Percentiles rank a stretch among this genome's conserved stretches.
Evolutionary conservation across 139 green algal genomes (phyloP).

Genomic region (Chlorella sp.): DNA sequence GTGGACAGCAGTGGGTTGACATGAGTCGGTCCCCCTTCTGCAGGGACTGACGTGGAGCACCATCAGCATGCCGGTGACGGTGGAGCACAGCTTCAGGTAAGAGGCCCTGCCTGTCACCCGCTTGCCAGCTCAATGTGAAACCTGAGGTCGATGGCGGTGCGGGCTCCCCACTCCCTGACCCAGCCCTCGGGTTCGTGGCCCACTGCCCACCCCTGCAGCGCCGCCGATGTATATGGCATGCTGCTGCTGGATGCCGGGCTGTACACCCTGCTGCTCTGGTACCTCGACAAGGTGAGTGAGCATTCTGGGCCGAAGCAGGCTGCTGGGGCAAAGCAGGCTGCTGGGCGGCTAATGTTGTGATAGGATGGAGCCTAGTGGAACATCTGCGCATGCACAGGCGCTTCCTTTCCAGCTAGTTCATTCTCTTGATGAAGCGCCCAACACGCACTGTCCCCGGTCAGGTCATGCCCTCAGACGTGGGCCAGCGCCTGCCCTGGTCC

Average conservation of each 20-base stretch:
- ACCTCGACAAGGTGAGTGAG: conserved; percentile 71
- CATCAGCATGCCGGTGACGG: conserved; percentile 56
- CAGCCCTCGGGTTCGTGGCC: background rate
- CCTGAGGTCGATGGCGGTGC: no score
- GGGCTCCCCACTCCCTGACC: background rate
- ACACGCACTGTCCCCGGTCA: no score
- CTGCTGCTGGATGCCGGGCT: conserved; percentile 71
- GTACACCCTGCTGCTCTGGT: conserved; percentile 68
- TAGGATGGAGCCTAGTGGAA: no score
- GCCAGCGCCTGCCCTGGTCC: conserved; percentile 41
- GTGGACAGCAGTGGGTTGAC: no score
- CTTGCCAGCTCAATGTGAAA: no score
- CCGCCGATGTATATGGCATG: conserved; percentile 62
- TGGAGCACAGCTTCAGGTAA: conserved; percentile 57
- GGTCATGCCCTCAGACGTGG: conserved; percentile 48
- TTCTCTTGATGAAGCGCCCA: no score
- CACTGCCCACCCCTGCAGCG: conserved; percentile 22
- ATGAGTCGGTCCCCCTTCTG: background rate
- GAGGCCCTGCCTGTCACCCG: background rate
- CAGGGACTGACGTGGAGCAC: conserved; percentile 51
- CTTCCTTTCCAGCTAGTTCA: no score
- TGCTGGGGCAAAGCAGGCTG: no score
- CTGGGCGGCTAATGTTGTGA: no score
- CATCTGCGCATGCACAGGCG: no score
- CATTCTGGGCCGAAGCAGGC: no score